Percentiles rank a stretch among this genome's conserved stretches.
These are phyloP conservation scores for Podospora bellae-mahoneyi DNA, from an alignment of 495 filamentous ascomycete species.

Conservation along the genomic window DNA sequence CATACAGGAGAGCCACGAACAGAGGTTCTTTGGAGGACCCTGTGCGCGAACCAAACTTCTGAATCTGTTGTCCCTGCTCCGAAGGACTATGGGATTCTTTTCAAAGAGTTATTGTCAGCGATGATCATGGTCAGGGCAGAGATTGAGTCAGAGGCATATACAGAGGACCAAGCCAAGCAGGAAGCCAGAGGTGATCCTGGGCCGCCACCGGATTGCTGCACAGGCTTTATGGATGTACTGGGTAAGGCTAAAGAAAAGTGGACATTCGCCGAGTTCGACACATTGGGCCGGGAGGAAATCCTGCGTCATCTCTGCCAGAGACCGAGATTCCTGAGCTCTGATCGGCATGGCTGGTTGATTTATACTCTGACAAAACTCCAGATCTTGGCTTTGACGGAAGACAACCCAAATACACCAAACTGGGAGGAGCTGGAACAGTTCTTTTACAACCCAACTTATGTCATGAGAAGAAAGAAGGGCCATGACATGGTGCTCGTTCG, in stretches of 20 bases:
- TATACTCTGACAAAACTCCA: slow-evolving; percentile 16
- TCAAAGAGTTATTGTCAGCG: slow-evolving; percentile 15
- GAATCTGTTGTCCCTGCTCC: slow-evolving; percentile 10
- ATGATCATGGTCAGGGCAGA: slow-evolving; percentile 20
- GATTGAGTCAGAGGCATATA: slow-evolving; percentile 14
- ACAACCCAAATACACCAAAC: slow-evolving; percentile 11
- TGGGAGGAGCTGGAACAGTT: slow-evolving; percentile 16
- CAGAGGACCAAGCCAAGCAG: slow-evolving; percentile 4
- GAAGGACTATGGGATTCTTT: slow-evolving; percentile 5
- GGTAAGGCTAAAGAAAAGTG: neutral
- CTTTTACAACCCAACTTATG: slow-evolving; percentile 7
- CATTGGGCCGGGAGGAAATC: neutral
- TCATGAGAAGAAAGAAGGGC: slow-evolving; percentile 11
- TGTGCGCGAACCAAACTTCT: slow-evolving; percentile 18
- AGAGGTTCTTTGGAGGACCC: slow-evolving; percentile 21
- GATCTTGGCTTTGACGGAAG: slow-evolving; percentile 9
- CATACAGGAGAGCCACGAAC: slow-evolving; percentile 8
- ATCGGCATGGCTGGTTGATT: slow-evolving; percentile 12
- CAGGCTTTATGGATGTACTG: neutral
- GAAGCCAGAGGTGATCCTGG: neutral
- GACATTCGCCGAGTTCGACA: neutral
- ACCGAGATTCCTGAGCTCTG: slow-evolving; percentile 7
- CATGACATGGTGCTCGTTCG: neutral
- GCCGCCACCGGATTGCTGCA: neutral
- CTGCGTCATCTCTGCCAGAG: neutral